phyloP scores from a whole-genome alignment of 2,329 filamentous ascomycete genomes.

The Cladosporium sp. region DNA sequence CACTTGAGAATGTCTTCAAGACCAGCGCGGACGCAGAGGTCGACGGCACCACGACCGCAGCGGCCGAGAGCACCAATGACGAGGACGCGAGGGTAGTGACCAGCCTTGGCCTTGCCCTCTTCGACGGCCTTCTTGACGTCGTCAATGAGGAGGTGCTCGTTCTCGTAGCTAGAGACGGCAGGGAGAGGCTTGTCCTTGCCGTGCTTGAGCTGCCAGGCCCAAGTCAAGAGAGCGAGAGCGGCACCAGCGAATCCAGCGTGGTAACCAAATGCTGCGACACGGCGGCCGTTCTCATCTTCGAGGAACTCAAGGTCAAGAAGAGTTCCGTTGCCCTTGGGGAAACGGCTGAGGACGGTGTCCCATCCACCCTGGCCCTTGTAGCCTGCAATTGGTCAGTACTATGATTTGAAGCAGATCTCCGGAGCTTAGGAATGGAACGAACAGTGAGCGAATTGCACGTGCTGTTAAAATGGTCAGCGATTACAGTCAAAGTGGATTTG shows the following conservation, averaged over 20 bases:
- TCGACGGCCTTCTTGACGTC: constrained; percentile 70
- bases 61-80: constrained; percentile 76
- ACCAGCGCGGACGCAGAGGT: constrained; percentile 71
- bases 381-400: constrained; percentile 19
- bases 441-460: constrained; percentile 38
- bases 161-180: constrained; percentile 64
- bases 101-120: constrained; percentile 62
- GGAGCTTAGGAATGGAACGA: background rate
- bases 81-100: constrained; percentile 67
- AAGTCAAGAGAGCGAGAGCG: constrained; percentile 65
- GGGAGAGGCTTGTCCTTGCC: constrained; percentile 63
- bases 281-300: constrained; percentile 62
- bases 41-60: constrained; percentile 79
- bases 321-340: constrained; percentile 69
- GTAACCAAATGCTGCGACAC: constrained; percentile 67
- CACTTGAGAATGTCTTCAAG: constrained; percentile 67
- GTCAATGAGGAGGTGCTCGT: constrained; percentile 67
- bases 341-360: constrained; percentile 75
- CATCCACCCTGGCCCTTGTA: constrained; percentile 63
- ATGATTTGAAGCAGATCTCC: background rate
- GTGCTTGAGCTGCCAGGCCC: constrained; percentile 76
- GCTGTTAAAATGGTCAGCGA: constrained; percentile 16
- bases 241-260: constrained; percentile 70
- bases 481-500: background rate
- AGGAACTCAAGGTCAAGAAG: constrained; percentile 88